Base-by-base conservation (phyloP, 176 grass and related monocot species). In the Lolium perenne region DNA sequence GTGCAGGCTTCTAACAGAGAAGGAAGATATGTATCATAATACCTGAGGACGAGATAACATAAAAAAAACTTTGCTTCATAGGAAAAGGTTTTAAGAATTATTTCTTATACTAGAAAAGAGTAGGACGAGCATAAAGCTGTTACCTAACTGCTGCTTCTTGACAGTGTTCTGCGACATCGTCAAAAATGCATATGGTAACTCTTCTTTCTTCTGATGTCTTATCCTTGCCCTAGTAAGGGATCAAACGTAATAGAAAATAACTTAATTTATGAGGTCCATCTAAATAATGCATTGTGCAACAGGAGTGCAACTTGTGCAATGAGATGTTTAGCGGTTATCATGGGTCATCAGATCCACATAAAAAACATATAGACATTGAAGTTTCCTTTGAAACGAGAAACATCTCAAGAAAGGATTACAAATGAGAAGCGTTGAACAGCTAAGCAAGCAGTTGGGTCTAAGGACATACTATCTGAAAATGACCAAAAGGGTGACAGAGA, bases 81-180 rank as follows among this genome's bases (percentile, higher is more conserved):
- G 15, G 16, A 54, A 84, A 84, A 50, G 7, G 16, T 63, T 15
- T 50, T 46, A 74, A 47, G 22, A 74, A 83, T 32, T 23, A 61
- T 60, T 60, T 84, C 80, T 56, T 18, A 14, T 29, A 75, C n/a
- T n/a, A 29, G 17, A 61, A 84, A 75, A 63, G 14, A 71, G 46
- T 69, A 85, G 38, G 76, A 78, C 18, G 50, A 61, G 45, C 60
- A 26, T 76, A 84, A 50, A 79, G 80, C 26, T 80, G 26, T 88
- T 83, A 95, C 93, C 87, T 92, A 22, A 92, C 76, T 82, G 93
- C 93, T 59, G 90, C 83, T 87, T 91, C 90, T 38, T 81, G 90
- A 77, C 93, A 95, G 82, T 95, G 93, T 85, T 95, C 93, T 65
- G 88, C 93, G 38, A 92, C 88, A 89, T 95, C 93, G 76, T 95